Base-by-base conservation (phyloP, 2,329 filamentous ascomycete species). In the Cytospora piceae region DNA sequence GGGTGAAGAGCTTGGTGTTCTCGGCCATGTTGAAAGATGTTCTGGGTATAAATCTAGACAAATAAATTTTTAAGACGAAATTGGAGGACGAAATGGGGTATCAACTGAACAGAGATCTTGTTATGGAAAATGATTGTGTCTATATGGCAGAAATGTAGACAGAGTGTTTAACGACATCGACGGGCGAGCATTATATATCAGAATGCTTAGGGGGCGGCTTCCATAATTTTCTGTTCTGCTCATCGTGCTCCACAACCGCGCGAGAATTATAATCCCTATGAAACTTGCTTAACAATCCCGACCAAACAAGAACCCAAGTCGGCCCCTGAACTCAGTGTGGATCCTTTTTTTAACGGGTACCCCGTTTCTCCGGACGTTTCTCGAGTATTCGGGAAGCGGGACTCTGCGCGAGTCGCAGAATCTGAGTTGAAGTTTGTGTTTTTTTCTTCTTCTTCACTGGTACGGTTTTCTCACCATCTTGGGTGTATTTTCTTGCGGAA, bases 1-100 rank as follows among this genome's bases (percentile, higher is more conserved):
- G 79, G 42, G 75, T 72, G 72, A 83, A 83, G 22, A 83, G 79
- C 65, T 72, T 72, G 31, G 73, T 67, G 66, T 67, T 67, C 27
- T 66, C 66, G 20, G 66, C 66, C 67, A 68, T 68, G 3, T 34
- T 63, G 53, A 34, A 6, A 34, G 58, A 52, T 8, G 11, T 11
- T 22, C 5, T 57, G 14, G 5, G 17, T 42, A 14, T 42, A 34
- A 14, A 8, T 15, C 22, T 63, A 20, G 8, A 29, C 7, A n/a
- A 27, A n/a, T n/a, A n/a, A n/a, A n/a, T n/a, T n/a, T n/a, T 24
- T 27, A 24, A 29, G 46, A 49, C 24, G 9, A 34, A 20, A 34
- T 7, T 12, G 27, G 22, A 57, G 27, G 29, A 57, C 42, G 42
- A 31, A 29, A 6, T 17, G 31, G 52, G 59, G n/a, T 57, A 57